Conservation (phyloP, 192 early-diverging fungal genomes). For the Gaertneriomyces sp. region DNA sequence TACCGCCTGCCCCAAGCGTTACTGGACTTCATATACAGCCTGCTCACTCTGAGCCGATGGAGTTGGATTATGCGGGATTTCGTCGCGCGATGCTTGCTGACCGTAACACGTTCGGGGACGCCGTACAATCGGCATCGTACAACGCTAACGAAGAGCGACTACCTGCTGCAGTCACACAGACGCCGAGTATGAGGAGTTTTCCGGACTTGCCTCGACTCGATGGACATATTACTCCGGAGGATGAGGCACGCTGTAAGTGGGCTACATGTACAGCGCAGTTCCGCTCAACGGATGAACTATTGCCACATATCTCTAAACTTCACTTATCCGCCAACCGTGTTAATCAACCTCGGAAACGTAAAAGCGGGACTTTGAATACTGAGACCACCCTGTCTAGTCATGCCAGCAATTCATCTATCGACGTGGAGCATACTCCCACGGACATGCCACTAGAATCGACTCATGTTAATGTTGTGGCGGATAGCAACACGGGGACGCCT, state of each 20-base stretch:
- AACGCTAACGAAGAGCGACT: not conserved
- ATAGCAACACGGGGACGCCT: too few species aligned
- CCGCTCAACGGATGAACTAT: conserved; percentile 31
- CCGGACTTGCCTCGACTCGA: too few species aligned
- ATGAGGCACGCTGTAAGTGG: conserved; percentile 33
- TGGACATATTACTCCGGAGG: not conserved
- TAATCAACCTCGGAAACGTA: not conserved
- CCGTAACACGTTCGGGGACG: not conserved
- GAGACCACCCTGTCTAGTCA: too few species aligned
- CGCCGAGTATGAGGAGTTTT: not conserved
- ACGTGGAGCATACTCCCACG: conserved; percentile 6
- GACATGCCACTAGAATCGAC: too few species aligned
- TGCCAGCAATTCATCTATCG: not conserved
- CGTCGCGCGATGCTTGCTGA: not conserved
- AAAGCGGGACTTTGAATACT: too few species aligned
- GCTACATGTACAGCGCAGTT: conserved; percentile 41
- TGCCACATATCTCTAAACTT: conserved; percentile 40
- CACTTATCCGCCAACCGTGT: conserved; percentile 40
- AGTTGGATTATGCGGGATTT: not conserved
- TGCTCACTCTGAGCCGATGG: not conserved
- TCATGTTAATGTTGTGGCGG: too few species aligned
- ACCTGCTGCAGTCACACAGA: not conserved
- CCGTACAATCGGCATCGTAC: not conserved
- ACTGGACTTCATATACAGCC: not conserved
- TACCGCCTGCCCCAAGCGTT: not conserved